Conservation (phyloP, 1,284 basidiomycete genomes). For the Rhodotorula sp. region DNA sequence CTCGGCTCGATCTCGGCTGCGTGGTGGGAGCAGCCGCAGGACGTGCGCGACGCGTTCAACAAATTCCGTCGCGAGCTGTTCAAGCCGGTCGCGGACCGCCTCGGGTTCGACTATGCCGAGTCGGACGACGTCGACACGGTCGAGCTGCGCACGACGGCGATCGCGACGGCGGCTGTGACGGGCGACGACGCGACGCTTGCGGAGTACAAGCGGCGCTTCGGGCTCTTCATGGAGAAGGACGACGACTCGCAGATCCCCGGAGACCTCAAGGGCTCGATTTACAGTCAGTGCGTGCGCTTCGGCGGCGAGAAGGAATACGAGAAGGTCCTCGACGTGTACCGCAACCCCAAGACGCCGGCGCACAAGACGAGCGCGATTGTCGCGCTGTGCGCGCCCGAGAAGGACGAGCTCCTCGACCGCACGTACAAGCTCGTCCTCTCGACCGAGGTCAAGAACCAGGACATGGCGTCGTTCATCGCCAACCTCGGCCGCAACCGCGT, state of each 20-base stretch:
- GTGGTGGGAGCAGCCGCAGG: slow-evolving; percentile 81
- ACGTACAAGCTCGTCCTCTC: slow-evolving; percentile 47
- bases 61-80: slow-evolving; percentile 60
- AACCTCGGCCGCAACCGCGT: slow-evolving; percentile 48
- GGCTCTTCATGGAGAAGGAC: slow-evolving; percentile 67
- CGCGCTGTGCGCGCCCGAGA: slow-evolving; percentile 48
- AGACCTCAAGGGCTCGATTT: slow-evolving; percentile 46
- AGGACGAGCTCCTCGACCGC: slow-evolving; percentile 47
- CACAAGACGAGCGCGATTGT: slow-evolving; percentile 52
- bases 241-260: slow-evolving; percentile 77
- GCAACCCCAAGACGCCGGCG: slow-evolving; percentile 64
- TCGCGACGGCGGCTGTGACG: slow-evolving; percentile 62
- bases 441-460: slow-evolving; percentile 49
- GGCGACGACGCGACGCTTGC: slow-evolving; percentile 63
- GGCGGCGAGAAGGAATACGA: slow-evolving; percentile 80
- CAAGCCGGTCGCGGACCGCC: slow-evolving; percentile 71
- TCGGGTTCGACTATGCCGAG: slow-evolving; percentile 75
- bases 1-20: slow-evolving; percentile 64
- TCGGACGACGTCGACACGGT: slow-evolving; percentile 72
- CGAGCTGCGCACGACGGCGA: slow-evolving; percentile 75
- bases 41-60: slow-evolving; percentile 63
- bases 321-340: slow-evolving; percentile 65
- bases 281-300: slow-evolving; percentile 63
- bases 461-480: slow-evolving; percentile 47
- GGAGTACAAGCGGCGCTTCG: slow-evolving; percentile 75